Percentiles rank a stretch among this genome's conserved stretches.
These are phyloP conservation scores for Candida sp. DNA, from an alignment of 1,139 yeast species.

Conservation along the genomic window DNA sequence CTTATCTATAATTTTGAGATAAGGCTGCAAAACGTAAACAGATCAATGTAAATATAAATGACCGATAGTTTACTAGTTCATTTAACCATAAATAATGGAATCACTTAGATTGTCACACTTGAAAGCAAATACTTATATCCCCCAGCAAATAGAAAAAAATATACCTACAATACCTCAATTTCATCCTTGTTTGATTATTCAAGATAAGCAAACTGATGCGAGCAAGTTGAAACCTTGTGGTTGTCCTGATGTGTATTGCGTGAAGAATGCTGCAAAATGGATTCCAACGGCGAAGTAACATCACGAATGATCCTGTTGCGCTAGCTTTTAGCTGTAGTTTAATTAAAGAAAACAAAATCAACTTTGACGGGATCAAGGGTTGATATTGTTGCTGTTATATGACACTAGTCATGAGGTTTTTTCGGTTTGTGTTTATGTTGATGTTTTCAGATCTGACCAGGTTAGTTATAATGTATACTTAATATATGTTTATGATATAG, in stretches of 20 bases:
- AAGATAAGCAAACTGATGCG: constrained; percentile 40
- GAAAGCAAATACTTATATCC: constrained; percentile 31
- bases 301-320: no score
- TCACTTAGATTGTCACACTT: constrained; percentile 22
- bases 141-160: constrained; percentile 16
- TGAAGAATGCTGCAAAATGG: constrained; percentile 41
- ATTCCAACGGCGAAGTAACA: constrained; percentile 27
- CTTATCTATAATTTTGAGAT: background rate
- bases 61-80: no score
- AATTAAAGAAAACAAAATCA: no score
- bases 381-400: no score
- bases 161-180: constrained; percentile 27
- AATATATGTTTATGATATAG: no score
- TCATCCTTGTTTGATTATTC: constrained; percentile 45
- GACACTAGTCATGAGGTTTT: no score
- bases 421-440: no score
- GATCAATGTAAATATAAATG: background rate
- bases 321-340: no score
- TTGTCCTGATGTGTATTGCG: constrained; percentile 42
- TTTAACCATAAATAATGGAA: constrained; percentile 21
- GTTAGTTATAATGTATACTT: no score
- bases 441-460: no score
- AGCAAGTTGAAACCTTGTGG: constrained; percentile 40
- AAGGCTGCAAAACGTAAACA: background rate
- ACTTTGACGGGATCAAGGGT: no score